Evolutionary conservation across 1,284 basidiomycete species (phyloP).

Genomic region (Boletus smithii): DNA sequence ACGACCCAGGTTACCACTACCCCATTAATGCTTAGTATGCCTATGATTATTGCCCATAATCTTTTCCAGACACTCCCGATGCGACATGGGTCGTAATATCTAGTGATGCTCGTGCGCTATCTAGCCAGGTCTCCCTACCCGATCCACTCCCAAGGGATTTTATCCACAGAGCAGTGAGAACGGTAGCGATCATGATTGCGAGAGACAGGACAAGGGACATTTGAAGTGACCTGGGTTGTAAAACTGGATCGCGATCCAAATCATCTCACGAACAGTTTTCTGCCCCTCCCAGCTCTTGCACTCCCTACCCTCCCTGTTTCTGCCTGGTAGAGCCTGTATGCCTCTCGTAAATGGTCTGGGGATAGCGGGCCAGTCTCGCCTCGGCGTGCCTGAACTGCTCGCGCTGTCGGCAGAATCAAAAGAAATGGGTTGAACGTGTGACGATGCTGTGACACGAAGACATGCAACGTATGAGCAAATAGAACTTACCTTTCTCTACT

Average conservation of each 20-base stretch:
- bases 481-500: conserved; percentile 71
- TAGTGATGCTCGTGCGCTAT: no score
- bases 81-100: no score
- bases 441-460: not conserved
- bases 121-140: no score
- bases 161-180: no score
- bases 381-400: conserved; percentile 68
- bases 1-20: conserved; percentile 34
- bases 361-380: conserved; percentile 76
- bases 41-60: no score
- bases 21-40: conserved; percentile 23
- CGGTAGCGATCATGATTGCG: no score
- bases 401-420: conserved; percentile 46
- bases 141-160: no score
- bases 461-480: not conserved
- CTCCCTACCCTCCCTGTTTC: conserved; percentile 78
- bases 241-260: not conserved
- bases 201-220: not conserved
- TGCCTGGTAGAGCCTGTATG: conserved; percentile 77
- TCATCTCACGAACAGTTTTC: conserved; percentile 56
- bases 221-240: not conserved
- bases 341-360: conserved; percentile 85
- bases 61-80: no score
- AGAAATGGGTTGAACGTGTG: not conserved
- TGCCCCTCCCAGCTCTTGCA: conserved; percentile 62